Base-by-base conservation (phyloP, 306 rosid species). In the Rosa multiflora region DNA sequence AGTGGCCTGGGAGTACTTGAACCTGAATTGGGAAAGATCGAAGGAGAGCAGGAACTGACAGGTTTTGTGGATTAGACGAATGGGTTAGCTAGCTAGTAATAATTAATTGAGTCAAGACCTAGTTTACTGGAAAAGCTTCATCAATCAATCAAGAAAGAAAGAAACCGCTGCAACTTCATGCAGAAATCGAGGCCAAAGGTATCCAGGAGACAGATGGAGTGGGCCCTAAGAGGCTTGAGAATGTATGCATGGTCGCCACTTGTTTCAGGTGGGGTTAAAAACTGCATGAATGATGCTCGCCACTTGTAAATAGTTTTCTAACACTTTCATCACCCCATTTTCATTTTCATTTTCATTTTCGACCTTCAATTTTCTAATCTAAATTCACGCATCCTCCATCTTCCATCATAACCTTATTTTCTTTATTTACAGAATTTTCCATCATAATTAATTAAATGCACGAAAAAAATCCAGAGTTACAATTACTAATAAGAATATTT, bases 181-280 rank as follows among this genome's bases (percentile, higher is more conserved):
- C 69, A 64, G 69, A 32, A 15, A 14, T 12, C 42, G 69, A 64
- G 69, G 40, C 9, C 5, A 26, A 61, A 29, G 69, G 69, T 13
- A 63, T 63, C 8, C 17, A 20, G 2, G 53, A 15, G 43, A 29
- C 18, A 18, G 72, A 29, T 6, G 53, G 20, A 73, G 70, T 52
- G 83, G 83, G 83, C 26, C 70, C 75, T 1, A 7, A 0, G 4
- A 52, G 5, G 49, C 8, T 70, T 32, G 21, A 55, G n/a, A 37
- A 74, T 78, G 86, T 87, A 82, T 83, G 96, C 96, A 91, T 91
- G 96, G 59, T 26, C 59, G 88, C 70, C 88, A 85, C 78, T 14
- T 85, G 85, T 74, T 3, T 6, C 4, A 8, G 8, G 74, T 73
- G 78, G 83, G 80, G 78, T 71, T 82, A 46, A 13, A 75, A 5